These are phyloP conservation scores for Amanita jacksonii DNA, from an alignment of 768 basidiomycete genomes.

Conservation along the genomic window DNA sequence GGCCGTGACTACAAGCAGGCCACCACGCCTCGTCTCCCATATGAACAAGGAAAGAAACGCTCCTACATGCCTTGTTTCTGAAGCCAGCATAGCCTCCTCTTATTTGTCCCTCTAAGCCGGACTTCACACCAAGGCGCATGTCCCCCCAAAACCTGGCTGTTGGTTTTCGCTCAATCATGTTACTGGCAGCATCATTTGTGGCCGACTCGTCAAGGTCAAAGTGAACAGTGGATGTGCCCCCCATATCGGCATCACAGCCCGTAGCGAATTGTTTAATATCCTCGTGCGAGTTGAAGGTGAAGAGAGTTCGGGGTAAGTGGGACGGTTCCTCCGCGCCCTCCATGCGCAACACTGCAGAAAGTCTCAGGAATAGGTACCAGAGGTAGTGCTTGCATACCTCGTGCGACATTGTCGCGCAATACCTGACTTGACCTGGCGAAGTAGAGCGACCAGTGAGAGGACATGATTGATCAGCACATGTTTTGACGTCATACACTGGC, in stretches of 20 bases:
- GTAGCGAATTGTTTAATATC: constrained; percentile 58
- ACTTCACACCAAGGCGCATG: constrained; percentile 60
- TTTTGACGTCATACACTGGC: no score
- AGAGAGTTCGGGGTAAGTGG: constrained; percentile 55
- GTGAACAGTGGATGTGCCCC: constrained; percentile 71
- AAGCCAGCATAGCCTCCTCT: constrained; percentile 89
- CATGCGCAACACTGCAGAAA: constrained; percentile 57
- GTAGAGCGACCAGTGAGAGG: constrained; percentile 29
- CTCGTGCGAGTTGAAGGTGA: constrained; percentile 48
- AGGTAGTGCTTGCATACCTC: constrained; percentile 20
- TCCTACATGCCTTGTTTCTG: constrained; percentile 69
- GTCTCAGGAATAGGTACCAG: neutral
- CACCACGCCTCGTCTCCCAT: no score
- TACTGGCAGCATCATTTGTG: constrained; percentile 34
- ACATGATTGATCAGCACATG: no score
- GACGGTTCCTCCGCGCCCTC: constrained; percentile 58
- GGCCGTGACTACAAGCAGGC: constrained; percentile 50
- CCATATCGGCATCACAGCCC: constrained; percentile 86
- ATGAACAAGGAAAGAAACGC: neutral
- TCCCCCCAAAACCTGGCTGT: constrained; percentile 74
- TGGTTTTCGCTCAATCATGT: constrained; percentile 34
- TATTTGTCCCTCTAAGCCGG: constrained; percentile 57
- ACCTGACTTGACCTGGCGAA: constrained; percentile 29
- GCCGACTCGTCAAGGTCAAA: constrained; percentile 57
- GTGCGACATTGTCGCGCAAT: constrained; percentile 23